phyloP scores from a whole-genome alignment of 2,329 filamentous ascomycete species.

The Fusarium guadeloupense region DNA sequence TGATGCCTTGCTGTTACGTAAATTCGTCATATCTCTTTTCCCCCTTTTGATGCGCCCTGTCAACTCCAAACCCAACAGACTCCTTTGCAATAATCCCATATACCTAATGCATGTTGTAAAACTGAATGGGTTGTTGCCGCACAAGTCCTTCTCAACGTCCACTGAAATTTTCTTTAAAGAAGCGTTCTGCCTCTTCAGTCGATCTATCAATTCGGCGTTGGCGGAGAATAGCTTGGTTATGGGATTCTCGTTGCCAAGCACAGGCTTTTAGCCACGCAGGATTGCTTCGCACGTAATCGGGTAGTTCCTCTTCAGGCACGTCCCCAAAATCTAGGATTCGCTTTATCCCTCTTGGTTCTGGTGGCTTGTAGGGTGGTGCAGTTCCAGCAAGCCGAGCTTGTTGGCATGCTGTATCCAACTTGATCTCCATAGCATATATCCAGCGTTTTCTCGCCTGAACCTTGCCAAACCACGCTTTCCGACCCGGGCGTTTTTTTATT shows the following conservation, averaged over 20 bases:
- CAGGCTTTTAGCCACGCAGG: constrained; percentile 56
- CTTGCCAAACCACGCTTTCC: constrained; percentile 62
- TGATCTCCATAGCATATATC: constrained; percentile 38
- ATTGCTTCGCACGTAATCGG: constrained; percentile 56
- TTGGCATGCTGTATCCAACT: constrained; percentile 20
- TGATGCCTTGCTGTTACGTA: background rate
- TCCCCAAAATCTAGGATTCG: constrained; percentile 50
- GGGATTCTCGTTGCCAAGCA: constrained; percentile 49
- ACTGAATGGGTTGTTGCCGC: background rate
- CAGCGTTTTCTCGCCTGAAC: constrained; percentile 51
- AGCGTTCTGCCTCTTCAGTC: constrained; percentile 38
- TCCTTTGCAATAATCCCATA: background rate
- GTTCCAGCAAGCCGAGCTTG: constrained; percentile 10
- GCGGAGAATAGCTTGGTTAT: constrained; percentile 22
- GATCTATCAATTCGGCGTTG: constrained; percentile 24
- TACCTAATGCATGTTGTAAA: background rate
- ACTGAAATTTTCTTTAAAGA: constrained; percentile 25
- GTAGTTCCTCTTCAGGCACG: constrained; percentile 52
- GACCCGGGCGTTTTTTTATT: constrained; percentile 57
- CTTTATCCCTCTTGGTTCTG: constrained; percentile 44
- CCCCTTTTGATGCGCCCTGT: background rate
- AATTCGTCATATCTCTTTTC: background rate
- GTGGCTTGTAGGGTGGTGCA: constrained; percentile 37
- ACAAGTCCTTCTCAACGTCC: background rate
- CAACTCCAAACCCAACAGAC: background rate